phyloP scores from a whole-genome alignment of 139 green algal genomes.

The Auxenochlorella pyrenoidosa region DNA sequence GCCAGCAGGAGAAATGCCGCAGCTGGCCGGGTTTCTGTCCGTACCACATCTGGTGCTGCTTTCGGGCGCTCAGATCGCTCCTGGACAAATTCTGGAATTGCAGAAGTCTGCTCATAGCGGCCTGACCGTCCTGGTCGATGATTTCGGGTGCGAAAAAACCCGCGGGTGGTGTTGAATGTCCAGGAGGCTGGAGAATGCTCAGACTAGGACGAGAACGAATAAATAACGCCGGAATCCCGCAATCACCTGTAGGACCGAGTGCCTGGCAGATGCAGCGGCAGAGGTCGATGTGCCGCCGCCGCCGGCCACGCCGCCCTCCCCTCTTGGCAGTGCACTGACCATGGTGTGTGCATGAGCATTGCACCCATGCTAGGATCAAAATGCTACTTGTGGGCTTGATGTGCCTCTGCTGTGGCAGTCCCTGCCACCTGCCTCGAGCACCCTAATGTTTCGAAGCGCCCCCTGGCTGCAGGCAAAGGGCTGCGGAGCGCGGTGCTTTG shows the following conservation, averaged over 20 bases:
- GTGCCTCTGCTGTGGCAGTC: background rate
- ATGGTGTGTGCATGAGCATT: background rate
- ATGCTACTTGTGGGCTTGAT: background rate
- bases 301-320: background rate
- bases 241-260: background rate
- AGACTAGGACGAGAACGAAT: too few relatives aligned
- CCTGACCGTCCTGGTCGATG: background rate
- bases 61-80: background rate
- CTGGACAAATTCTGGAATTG: background rate
- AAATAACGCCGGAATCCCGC: too few relatives aligned
- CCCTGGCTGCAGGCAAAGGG: background rate
- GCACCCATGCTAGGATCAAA: background rate
- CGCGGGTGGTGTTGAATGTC: too few relatives aligned
- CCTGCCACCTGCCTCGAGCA: background rate
- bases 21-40: background rate
- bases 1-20: background rate
- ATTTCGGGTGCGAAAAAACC: background rate
- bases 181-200: too few relatives aligned
- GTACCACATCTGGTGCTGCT: background rate
- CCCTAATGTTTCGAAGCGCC: too few relatives aligned
- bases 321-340: background rate
- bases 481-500: background rate
- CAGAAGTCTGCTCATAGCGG: background rate
- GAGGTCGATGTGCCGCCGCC: background rate
- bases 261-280: background rate